Base-by-base conservation (phyloP, 192 early-diverging fungal species). In the Coemansia sp. region DNA sequence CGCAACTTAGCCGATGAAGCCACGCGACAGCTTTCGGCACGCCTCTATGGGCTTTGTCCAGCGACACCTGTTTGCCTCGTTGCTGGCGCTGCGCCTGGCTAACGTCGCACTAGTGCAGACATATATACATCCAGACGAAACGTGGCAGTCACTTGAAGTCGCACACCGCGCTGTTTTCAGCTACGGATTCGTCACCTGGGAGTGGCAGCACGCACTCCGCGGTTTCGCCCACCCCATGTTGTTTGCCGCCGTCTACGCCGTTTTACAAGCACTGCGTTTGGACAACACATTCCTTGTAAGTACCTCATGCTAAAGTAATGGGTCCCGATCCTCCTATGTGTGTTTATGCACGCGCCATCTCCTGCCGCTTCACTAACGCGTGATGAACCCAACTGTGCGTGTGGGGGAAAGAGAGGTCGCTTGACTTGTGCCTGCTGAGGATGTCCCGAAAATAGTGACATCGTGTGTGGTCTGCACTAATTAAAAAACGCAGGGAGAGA, bases 81-180 rank as follows among this genome's bases (percentile, higher is more conserved):
- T 71, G 65, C 65, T 78, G 69, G 66, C 25, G 25, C 21, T 78
- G 61, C 80, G 75, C 37, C 73, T 83, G 61, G 46, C 14, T 39
- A 78, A 75, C 67, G 76, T 74, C n/a, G 34, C 25, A 25, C 14
- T 67, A 36, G 73, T 75, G 34, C 73, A 77, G n/a, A 97, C 95
- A 19, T 98, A 86, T 64, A 93, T 92, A 66, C 90, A 92, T 65
- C 95, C 97, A 1, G 97, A 99, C 84, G 96, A 99, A 78, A 96
- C 93, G 84, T 99, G 96, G 95, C 97, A 99, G 77, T 88, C 90
- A 34, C 89, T 92, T 45, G 97, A 99, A 80, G 91, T 99, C 15
- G 96, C 90, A 1, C 94, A 98, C 78, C 73, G 81, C 34, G 68
- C 86, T n/a, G 88, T 91, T 2, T 97, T 97, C 88, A 93, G 93